phyloP scores from a whole-genome alignment of 768 basidiomycete genomes.

The Termitomyces eurrhizus region DNA sequence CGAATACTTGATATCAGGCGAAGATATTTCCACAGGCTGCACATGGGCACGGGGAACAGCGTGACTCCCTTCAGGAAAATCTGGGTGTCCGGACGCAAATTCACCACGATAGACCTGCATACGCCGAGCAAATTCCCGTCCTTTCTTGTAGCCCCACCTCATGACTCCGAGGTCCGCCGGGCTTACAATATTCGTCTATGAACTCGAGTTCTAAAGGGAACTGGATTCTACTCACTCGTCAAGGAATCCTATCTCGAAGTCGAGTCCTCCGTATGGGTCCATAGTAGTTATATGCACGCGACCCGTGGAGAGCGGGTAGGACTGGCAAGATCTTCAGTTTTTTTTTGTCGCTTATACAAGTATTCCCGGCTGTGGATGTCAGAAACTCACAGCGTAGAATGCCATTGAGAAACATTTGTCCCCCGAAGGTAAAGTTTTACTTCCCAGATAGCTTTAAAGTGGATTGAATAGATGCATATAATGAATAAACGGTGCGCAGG shows the following conservation, averaged over 20 bases:
- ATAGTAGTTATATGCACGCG: constrained; percentile 43
- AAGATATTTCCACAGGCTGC: constrained; percentile 28
- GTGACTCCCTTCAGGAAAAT: constrained; percentile 29
- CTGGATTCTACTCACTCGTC: constrained; percentile 30
- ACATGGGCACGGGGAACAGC: constrained; percentile 20
- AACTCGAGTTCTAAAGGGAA: background rate
- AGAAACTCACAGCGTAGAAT: constrained; percentile 20
- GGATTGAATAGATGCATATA: background rate
- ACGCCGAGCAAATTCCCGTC: constrained; percentile 51
- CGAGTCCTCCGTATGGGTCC: constrained; percentile 35
- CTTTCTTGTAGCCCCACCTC: constrained; percentile 51
- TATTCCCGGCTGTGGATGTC: constrained; percentile 10
- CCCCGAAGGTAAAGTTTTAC: constrained; percentile 7
- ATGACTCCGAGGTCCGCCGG: constrained; percentile 43
- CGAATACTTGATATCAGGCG: constrained; percentile 35
- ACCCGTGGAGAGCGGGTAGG: constrained; percentile 47
- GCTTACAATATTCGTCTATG: constrained; percentile 17
- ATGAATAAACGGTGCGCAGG: no score
- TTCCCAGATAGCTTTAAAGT: constrained; percentile 14
- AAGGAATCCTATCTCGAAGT: constrained; percentile 45
- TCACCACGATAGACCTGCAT: constrained; percentile 44
- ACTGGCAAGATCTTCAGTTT: constrained; percentile 18
- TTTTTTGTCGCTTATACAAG: background rate
- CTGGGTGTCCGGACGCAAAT: constrained; percentile 28
- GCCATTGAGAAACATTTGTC: constrained; percentile 22